These are phyloP conservation scores for Saccharomycopsis malanga DNA, from an alignment of 805 yeast species.

Conservation along the genomic window DNA sequence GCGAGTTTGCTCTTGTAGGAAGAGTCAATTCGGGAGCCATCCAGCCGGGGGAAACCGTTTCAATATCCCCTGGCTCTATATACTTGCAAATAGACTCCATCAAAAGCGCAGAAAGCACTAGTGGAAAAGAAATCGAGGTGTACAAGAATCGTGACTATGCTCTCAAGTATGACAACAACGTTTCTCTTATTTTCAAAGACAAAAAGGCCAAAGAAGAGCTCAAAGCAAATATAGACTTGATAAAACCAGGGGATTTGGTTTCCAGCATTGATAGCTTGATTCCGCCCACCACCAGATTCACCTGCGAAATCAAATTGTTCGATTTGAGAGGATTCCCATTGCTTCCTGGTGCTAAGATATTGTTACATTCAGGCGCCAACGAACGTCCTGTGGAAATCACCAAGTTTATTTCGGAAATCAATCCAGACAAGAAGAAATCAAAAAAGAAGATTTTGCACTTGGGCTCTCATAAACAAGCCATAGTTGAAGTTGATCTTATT, in stretches of 20 bases:
- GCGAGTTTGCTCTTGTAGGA: constrained; percentile 52
- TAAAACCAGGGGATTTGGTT: constrained; percentile 63
- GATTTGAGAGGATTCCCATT: constrained; percentile 62
- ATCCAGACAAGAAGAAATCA: constrained; percentile 29
- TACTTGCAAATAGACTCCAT: constrained; percentile 14
- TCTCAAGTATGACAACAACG: constrained; percentile 21
- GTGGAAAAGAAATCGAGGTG: constrained; percentile 16
- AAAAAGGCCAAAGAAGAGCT: constrained; percentile 18
- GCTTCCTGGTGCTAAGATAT: constrained; percentile 70
- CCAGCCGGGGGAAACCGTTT: constrained; percentile 62
- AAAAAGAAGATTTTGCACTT: constrained; percentile 50
- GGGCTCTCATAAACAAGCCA: constrained; percentile 51
- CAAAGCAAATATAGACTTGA: constrained; percentile 35
- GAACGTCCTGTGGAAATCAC: constrained; percentile 62
- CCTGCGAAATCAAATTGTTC: constrained; percentile 57
- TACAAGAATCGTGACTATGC: constrained; percentile 14
- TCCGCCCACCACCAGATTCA: constrained; percentile 40
- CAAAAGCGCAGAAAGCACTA: constrained; percentile 13
- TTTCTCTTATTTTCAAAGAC: constrained; percentile 18
- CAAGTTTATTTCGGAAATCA: constrained; percentile 32
- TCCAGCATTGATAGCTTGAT: constrained; percentile 42
- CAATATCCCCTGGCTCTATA: constrained; percentile 47
- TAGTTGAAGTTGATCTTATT: constrained; percentile 46
- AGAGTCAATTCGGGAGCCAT: constrained; percentile 60
- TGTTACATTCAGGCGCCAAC: constrained; percentile 69